Base-by-base conservation (phyloP, 202 grass and related monocot species). In the Zoysia matrella region DNA sequence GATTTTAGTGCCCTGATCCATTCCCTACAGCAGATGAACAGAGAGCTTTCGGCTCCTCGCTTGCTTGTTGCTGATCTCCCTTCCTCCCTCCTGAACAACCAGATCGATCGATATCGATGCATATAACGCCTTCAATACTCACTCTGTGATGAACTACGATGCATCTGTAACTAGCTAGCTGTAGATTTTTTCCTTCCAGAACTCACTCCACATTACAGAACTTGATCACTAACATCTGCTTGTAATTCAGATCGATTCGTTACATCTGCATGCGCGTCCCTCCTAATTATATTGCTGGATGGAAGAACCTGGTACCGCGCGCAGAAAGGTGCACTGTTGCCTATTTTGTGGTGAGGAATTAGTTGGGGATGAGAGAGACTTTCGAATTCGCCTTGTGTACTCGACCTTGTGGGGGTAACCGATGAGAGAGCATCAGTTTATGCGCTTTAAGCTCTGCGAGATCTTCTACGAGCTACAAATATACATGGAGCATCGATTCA, bases 1-100 rank as follows among this genome's bases (percentile, higher is more conserved):
- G 18, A 22, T 61, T 83, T 75, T 67, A 41, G 56, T 76, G 55
- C 73, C 44, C 22, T 22, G 22, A 22, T 22, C 22, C 22, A 47
- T 62, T 1, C 12, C 43, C 8, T 22, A 22, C 22, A 22, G 22
- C 22, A 52, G 22, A 1, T 61, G 12, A 16, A 36, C 58, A 36
- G 58, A 3, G 72, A 13, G 72, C 54, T 74, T 60, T 18, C 15
- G 54, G 36, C 3, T 65, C 40, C 11, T 42, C 16, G 10, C 49
- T 15, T 49, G 10, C 41, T 54, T 11, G 46, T 68, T 8, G 22
- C 53, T 15, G 39, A 10, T 40, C 40, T 44, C 52, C 51, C 48
- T 4, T 6, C 0, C 57, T 40, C 2, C 54, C 10, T 6, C 55
- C 10, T 12, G 11, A 7, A 3, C 56, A 48, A 2, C 16, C 46